Conservation (phyloP, 1,139 yeast species). For the Pichia sp. region DNA sequence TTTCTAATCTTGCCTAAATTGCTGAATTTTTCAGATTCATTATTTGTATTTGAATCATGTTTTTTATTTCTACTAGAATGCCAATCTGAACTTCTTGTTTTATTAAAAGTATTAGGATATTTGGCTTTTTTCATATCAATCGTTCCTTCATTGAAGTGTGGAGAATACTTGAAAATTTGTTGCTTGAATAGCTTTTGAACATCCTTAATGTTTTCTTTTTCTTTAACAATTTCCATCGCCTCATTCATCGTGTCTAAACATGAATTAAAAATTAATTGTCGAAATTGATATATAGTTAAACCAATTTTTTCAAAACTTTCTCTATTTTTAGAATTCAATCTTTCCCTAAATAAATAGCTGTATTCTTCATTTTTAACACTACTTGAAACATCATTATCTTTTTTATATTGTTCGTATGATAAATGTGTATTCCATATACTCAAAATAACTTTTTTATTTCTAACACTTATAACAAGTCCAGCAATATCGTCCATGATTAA, state of each 20-base stretch:
- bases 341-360: constrained; percentile 4
- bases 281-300: constrained; percentile 40
- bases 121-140: constrained; percentile 3
- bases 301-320: constrained; percentile 12
- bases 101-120: not conserved
- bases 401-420: constrained; percentile 29
- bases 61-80: not conserved
- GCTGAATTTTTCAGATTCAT: constrained; percentile 15
- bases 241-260: constrained; percentile 6
- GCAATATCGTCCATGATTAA: constrained; percentile 36
- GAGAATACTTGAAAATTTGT: constrained; percentile 7
- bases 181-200: not conserved
- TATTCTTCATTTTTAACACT: constrained; percentile 7
- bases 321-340: constrained; percentile 4
- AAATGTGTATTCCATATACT: constrained; percentile 50
- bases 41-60: not conserved
- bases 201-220: constrained; percentile 2
- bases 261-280: constrained; percentile 42
- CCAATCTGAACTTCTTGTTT: not conserved
- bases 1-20: constrained; percentile 23
- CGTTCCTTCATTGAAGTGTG: constrained; percentile 8
- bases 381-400: constrained; percentile 7
- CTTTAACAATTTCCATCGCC: constrained; percentile 2
- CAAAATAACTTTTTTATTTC: constrained; percentile 47
- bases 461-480: constrained; percentile 46